Base-by-base conservation (phyloP, 345 rosid genomes). In the Boechera stricta region DNA sequence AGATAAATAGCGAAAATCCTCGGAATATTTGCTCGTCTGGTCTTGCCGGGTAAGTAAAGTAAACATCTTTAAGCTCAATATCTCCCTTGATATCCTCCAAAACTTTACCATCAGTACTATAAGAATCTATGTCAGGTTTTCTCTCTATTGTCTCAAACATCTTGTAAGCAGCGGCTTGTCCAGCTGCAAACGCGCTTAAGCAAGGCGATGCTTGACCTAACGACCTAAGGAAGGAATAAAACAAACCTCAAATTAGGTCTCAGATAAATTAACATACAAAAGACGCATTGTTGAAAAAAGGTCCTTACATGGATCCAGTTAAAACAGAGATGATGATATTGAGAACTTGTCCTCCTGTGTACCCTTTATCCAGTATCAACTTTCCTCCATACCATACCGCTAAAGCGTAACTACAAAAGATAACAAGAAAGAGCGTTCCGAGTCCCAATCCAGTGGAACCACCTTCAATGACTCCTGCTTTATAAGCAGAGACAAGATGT, bases 381-480 rank as follows among this genome's bases (percentile, higher is more conserved):
- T 77, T 92, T 18, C 84, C 94, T 4, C 98, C 97, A 57, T 60
- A 92, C 97, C 97, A 94, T 44, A 92, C 66, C 1, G 97, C 89
- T 82, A 94, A 72, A 16, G 84, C 85, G 71, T 94, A 94, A 69
- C 82, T 88, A 69, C 84, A 58, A 81, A 87, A 91, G 4, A 85
- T 0, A 2, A 90, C 49, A 0, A 82, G 29, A 64, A 81, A 64
- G 55, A 87, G 81, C 0, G 78, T 4, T 11, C 98, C 98, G 1
- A 88, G 76, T 41, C 98, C 97, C 2, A 86, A 35, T 72, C 98
- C 98, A 18, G 90, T 49, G 62, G 83, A 84, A n/a, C 79, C 18
- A 47, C 98, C 96, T 82, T 91, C 94, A 0, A 75, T 72, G 33
- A 85, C 86, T 15, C 91, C 87, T 48, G 97, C 86, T 36, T 74